Evolutionary conservation across 1,284 basidiomycete species (phyloP).

Genomic region (Hypsizygus ulmarius): DNA sequence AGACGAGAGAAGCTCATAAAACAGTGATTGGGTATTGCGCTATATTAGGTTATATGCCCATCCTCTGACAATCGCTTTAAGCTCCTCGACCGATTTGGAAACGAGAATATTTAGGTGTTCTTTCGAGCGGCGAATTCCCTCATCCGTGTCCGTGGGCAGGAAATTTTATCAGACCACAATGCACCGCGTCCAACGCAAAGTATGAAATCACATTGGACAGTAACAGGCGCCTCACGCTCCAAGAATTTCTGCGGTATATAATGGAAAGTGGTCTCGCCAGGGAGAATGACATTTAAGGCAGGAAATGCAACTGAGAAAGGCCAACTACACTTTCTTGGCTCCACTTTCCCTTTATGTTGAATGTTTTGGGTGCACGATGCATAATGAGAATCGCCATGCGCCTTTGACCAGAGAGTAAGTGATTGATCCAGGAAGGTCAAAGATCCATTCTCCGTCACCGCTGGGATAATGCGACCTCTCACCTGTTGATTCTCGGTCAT

Average conservation of each 20-base stretch:
- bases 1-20: too few relatives aligned
- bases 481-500: conserved; percentile 11
- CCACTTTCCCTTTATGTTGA: conserved; percentile 24
- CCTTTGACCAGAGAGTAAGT: conserved; percentile 19
- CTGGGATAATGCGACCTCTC: conserved; percentile 19
- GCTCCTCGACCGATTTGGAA: too few relatives aligned
- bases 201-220: conserved; percentile 31
- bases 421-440: conserved; percentile 20
- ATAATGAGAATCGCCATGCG: conserved; percentile 14
- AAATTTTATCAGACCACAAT: conserved; percentile 31
- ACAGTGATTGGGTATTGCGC: too few relatives aligned
- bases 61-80: too few relatives aligned
- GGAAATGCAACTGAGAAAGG: conserved; percentile 32
- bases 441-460: conserved; percentile 16
- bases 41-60: too few relatives aligned
- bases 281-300: conserved; percentile 22
- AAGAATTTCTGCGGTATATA: conserved; percentile 32
- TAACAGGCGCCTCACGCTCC: conserved; percentile 32
- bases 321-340: conserved; percentile 31
- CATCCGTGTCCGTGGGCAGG: conserved; percentile 6
- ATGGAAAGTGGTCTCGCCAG: conserved; percentile 20
- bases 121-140: conserved; percentile 10
- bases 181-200: conserved; percentile 27
- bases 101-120: not conserved
- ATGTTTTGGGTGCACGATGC: conserved; percentile 8